Evolutionary conservation across 2,329 filamentous ascomycete species (phyloP).

Genomic region (Sclerotinia glacialis): DNA sequence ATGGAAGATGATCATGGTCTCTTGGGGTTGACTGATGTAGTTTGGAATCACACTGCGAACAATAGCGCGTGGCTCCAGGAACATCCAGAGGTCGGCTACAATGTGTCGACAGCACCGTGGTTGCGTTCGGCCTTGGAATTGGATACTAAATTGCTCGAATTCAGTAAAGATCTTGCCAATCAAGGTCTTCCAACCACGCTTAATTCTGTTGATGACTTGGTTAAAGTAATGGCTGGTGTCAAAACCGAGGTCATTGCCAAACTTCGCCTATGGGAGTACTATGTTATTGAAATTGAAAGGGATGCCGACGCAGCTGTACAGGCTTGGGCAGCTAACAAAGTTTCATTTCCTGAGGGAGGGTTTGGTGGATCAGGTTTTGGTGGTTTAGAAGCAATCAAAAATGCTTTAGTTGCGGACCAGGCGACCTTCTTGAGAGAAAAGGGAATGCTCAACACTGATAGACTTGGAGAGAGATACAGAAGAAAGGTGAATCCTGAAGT

Average conservation of each 20-base stretch:
- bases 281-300: conserved; percentile 74
- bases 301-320: conserved; percentile 67
- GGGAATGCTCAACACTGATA: conserved; percentile 67
- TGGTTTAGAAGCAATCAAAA: conserved; percentile 52
- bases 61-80: conserved; percentile 93
- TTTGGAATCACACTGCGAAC: conserved; percentile 96
- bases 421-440: conserved; percentile 57
- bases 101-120: conserved; percentile 83
- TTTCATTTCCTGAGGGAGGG: conserved; percentile 52
- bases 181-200: conserved; percentile 75
- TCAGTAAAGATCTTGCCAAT: conserved; percentile 58
- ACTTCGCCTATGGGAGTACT: conserved; percentile 90
- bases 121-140: conserved; percentile 71
- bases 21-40: conserved; percentile 89
- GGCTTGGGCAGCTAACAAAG: conserved; percentile 65
- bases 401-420: conserved; percentile 56
- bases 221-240: conserved; percentile 78
- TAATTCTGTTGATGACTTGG: conserved; percentile 66
- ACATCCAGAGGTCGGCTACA: conserved; percentile 95
- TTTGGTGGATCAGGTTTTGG: conserved; percentile 48
- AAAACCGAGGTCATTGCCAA: conserved; percentile 75
- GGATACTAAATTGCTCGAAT: conserved; percentile 69
- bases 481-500: conserved; percentile 67
- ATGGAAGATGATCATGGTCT: conserved; percentile 84
- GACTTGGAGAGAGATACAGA: conserved; percentile 76